Percentiles rank a stretch among this genome's conserved stretches.
phyloP scores from a whole-genome alignment of 129 eudicot species.

The Helianthus tuberosus region DNA sequence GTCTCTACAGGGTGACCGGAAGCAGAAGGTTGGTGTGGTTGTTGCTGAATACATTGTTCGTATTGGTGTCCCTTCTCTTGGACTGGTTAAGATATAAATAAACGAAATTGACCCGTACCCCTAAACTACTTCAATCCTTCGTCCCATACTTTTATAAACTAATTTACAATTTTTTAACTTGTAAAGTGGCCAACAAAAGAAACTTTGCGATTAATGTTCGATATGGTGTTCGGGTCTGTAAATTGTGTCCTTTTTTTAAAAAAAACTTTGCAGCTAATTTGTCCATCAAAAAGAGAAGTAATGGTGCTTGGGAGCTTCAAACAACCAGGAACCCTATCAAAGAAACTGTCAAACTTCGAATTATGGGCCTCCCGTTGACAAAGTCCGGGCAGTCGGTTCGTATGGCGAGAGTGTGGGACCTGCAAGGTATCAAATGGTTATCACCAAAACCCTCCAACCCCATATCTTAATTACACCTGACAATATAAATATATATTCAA shows the following conservation, averaged over 20 bases:
- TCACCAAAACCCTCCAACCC: too few species aligned
- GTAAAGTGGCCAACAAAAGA: slow-evolving; percentile 1
- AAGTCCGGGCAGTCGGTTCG: too few species aligned
- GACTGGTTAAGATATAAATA: slow-evolving; percentile 5
- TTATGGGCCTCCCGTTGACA: too few species aligned
- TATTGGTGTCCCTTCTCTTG: too few species aligned
- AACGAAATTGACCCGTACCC: neutral
- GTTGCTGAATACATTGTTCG: too few species aligned
- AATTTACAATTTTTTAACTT: neutral
- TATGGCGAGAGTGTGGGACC: too few species aligned
- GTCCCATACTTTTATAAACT: neutral
- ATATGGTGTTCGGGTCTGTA: neutral
- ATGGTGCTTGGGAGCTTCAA: slow-evolving; percentile 96
- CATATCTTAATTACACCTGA: neutral
- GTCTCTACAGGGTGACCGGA: too few species aligned
- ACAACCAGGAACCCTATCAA: slow-evolving; percentile 90
- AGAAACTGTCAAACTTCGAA: too few species aligned
- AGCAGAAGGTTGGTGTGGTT: too few species aligned
- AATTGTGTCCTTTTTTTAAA: neutral
- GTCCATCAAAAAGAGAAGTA: slow-evolving; percentile 97
- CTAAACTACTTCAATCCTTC: neutral
- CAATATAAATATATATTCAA: neutral
- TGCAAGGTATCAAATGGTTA: too few species aligned
- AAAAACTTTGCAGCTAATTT: slow-evolving; percentile 57
- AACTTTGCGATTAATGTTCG: neutral